phyloP scores from a whole-genome alignment of 208 protist species.

The Tritrichomonas foetus region DNA sequence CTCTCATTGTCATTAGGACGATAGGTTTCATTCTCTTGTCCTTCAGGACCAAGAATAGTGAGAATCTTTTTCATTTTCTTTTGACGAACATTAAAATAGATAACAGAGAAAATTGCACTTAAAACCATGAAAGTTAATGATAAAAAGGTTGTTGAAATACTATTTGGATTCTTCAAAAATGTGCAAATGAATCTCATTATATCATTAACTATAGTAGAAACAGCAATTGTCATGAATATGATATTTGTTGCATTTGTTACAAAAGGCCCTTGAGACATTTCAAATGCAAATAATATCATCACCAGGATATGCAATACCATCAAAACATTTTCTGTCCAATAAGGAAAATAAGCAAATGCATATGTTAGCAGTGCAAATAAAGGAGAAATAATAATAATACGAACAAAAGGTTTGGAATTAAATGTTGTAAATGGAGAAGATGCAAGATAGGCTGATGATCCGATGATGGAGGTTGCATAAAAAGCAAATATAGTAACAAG shows the following conservation, averaged over 20 bases:
- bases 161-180: not conserved
- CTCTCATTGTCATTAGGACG: too few relatives aligned
- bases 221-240: not conserved
- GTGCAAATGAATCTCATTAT: not conserved
- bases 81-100: not conserved
- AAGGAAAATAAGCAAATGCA: not conserved
- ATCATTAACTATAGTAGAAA: not conserved
- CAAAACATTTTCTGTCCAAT: not conserved
- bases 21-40: too few relatives aligned
- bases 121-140: not conserved
- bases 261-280: not conserved
- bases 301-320: not conserved
- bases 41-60: too few relatives aligned
- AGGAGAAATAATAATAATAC: not conserved
- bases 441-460: not conserved
- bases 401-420: not conserved
- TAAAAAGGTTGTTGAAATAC: too few relatives aligned
- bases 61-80: too few relatives aligned
- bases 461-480: not conserved
- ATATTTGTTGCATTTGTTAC: not conserved
- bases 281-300: not conserved
- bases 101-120: not conserved
- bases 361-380: not conserved
- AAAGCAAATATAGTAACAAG: not conserved
- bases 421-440: not conserved